phyloP scores from a whole-genome alignment of 768 basidiomycete genomes.

The Podaxis sp. region DNA sequence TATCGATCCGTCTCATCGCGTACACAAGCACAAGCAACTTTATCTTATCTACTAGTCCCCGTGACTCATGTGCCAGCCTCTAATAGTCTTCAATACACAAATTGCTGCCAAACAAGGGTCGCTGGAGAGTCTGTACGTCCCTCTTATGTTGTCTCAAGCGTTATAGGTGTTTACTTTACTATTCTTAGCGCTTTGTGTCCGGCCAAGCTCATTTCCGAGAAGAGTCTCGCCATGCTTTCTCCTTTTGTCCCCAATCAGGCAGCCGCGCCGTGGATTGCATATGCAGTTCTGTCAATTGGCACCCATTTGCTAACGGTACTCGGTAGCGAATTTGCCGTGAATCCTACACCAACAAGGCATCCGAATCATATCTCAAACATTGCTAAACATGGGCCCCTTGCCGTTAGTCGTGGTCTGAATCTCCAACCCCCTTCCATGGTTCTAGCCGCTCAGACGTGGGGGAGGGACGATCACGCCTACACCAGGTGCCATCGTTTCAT shows the following conservation, averaged over 20 bases:
- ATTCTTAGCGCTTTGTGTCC: not conserved
- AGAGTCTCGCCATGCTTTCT: not conserved
- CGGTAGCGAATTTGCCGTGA: not conserved
- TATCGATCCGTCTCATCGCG: too few species aligned
- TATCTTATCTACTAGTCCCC: too few species aligned
- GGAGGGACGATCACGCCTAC: not conserved
- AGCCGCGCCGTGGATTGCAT: not conserved
- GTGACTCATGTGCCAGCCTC: too few species aligned
- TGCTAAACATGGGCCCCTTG: not conserved
- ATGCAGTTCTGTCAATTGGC: not conserved
- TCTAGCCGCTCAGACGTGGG: not conserved
- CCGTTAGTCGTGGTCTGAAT: not conserved
- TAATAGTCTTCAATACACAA: too few species aligned
- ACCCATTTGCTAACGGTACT: not conserved
- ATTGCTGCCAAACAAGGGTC: too few species aligned
- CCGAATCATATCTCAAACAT: not conserved
- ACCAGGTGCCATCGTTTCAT: not conserved
- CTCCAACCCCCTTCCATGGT: not conserved
- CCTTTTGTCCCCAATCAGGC: not conserved
- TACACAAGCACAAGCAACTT: too few species aligned
- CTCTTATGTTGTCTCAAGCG: not conserved
- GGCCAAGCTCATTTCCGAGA: not conserved
- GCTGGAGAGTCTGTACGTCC: not conserved
- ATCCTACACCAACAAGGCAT: conserved; percentile 3
- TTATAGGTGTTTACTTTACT: not conserved